phyloP scores from a whole-genome alignment of 495 filamentous ascomycete genomes.

The Penicillium subrubescens region DNA sequence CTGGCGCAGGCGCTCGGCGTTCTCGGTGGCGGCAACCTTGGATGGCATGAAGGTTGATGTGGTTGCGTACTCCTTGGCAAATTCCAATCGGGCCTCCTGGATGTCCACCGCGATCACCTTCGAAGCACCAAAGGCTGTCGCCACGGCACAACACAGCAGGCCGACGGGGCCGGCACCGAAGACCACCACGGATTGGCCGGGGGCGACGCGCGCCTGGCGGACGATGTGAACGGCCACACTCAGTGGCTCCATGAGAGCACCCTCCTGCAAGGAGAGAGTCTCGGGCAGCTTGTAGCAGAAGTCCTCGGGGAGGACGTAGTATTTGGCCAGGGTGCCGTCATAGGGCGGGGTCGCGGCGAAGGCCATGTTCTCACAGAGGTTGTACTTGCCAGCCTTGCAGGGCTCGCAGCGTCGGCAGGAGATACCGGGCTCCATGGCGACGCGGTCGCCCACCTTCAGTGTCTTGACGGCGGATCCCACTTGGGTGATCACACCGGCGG shows the following conservation, averaged over 20 bases:
- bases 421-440: conserved; percentile 58
- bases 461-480: conserved; percentile 59
- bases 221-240: conserved; percentile 58
- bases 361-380: conserved; percentile 54
- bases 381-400: conserved; percentile 56
- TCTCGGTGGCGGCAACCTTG: conserved; percentile 37
- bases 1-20: conserved; percentile 44
- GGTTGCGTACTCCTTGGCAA: conserved; percentile 52
- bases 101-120: conserved; percentile 60
- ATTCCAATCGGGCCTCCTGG: conserved; percentile 50
- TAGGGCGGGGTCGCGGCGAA: conserved; percentile 58
- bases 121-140: conserved; percentile 53
- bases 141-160: conserved; percentile 55
- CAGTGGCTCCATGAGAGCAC: conserved; percentile 57
- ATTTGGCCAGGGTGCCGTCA: conserved; percentile 57
- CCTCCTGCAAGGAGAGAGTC: conserved; percentile 49
- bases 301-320: conserved; percentile 57
- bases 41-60: conserved; percentile 46
- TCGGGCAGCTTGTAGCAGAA: conserved; percentile 57
- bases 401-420: conserved; percentile 55
- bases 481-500: conserved; percentile 69
- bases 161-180: conserved; percentile 60
- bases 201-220: conserved; percentile 46
- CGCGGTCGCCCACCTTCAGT: conserved; percentile 49
- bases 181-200: conserved; percentile 54